Conservation (phyloP, 116 monocot genomes). For the Dioscorea cayenensis region DNA sequence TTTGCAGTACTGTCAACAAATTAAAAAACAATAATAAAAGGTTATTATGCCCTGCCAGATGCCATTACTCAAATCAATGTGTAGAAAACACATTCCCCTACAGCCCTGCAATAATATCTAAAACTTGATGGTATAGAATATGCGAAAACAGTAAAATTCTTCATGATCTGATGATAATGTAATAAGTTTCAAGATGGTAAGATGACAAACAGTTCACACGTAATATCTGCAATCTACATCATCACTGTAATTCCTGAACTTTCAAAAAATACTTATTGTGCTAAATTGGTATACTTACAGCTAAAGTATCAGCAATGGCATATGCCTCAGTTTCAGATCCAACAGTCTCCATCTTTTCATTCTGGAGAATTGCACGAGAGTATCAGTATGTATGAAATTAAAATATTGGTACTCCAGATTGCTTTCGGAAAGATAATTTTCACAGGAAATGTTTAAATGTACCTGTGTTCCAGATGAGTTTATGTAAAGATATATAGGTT, state of each 20-base stretch:
- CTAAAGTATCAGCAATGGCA: conserved; percentile 79
- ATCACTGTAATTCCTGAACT: background rate
- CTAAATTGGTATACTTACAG: conserved; percentile 35
- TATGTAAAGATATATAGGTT: conserved; percentile 86
- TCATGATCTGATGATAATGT: background rate
- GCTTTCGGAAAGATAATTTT: background rate
- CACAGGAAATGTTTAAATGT: background rate
- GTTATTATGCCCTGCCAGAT: background rate
- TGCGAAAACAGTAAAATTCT: background rate
- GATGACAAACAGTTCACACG: background rate
- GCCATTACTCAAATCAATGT: no score
- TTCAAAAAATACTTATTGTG: background rate
- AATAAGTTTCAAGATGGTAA: background rate
- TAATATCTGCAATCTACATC: background rate
- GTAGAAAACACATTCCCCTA: no score
- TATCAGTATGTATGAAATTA: background rate
- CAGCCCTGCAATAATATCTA: no score
- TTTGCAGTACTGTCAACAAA: conserved; percentile 57
- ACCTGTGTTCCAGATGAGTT: conserved; percentile 90
- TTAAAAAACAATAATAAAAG: conserved; percentile 2
- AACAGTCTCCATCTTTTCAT: conserved; percentile 79
- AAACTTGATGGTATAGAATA: no score
- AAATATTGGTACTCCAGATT: background rate
- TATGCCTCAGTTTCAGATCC: conserved; percentile 94
- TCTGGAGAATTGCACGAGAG: conserved; percentile 27